Evolutionary conservation across 2,329 filamentous ascomycete species (phyloP).

Genomic region (Fusarium domesticum): DNA sequence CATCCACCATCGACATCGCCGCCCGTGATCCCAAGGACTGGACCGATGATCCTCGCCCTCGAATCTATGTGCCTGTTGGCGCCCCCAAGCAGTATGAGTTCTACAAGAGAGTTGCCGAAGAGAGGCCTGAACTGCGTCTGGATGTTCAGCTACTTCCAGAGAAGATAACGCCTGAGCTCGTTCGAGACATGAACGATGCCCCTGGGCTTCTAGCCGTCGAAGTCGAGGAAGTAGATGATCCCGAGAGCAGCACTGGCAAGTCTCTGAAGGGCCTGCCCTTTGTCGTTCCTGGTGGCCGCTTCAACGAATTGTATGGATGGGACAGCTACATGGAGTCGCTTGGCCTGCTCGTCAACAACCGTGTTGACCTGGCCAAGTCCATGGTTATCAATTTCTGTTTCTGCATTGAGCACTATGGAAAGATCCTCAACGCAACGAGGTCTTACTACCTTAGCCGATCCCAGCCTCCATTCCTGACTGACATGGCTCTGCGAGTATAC

Average conservation of each 20-base stretch:
- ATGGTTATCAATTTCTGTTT: slow-evolving; percentile 98
- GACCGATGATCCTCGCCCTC: slow-evolving; percentile 82
- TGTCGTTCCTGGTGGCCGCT: slow-evolving; percentile 93
- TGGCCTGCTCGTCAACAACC: slow-evolving; percentile 80
- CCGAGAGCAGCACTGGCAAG: slow-evolving; percentile 56
- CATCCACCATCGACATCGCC: slow-evolving; percentile 79
- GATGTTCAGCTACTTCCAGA: slow-evolving; percentile 80
- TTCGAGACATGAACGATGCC: slow-evolving; percentile 79
- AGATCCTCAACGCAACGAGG: slow-evolving; percentile 94
- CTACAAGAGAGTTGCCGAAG: slow-evolving; percentile 75
- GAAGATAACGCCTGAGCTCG: slow-evolving; percentile 74
- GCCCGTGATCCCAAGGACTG: slow-evolving; percentile 92
- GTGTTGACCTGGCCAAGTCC: slow-evolving; percentile 81
- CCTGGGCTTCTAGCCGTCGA: slow-evolving; percentile 87
- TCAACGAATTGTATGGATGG: slow-evolving; percentile 99
- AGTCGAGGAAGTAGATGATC: slow-evolving; percentile 73
- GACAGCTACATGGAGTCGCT: slow-evolving; percentile 98
- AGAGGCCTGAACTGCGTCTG: slow-evolving; percentile 77
- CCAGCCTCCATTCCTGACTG: slow-evolving; percentile 93
- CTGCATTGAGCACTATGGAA: slow-evolving; percentile 96
- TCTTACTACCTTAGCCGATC: slow-evolving; percentile 94
- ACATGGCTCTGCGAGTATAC: slow-evolving; percentile 93
- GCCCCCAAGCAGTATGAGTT: slow-evolving; percentile 87
- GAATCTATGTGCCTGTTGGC: slow-evolving; percentile 84
- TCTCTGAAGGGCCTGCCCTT: slow-evolving; percentile 81